Conservation (phyloP, 129 eudicot species). For the Oenanthe sinensis region DNA sequence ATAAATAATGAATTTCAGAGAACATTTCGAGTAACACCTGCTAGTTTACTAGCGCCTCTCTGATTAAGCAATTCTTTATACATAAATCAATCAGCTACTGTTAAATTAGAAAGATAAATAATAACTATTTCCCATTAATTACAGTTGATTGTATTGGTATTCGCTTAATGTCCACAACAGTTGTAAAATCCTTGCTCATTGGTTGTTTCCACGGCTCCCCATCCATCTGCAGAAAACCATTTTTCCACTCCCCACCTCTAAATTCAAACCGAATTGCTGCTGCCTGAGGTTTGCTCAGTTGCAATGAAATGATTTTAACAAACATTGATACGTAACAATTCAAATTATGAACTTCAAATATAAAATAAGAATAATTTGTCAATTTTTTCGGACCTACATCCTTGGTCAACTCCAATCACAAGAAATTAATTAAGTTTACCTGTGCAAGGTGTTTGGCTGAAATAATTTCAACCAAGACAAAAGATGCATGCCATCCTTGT, state of each 20-base stretch:
- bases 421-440: conserved; percentile 23
- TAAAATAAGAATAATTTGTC: not conserved
- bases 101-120: not conserved
- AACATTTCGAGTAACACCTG: not conserved
- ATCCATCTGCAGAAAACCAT: conserved; percentile 70
- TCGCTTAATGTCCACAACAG: conserved; percentile 63
- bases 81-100: not conserved
- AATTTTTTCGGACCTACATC: not conserved
- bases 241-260: conserved; percentile 81
- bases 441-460: conserved; percentile 51
- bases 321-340: not conserved
- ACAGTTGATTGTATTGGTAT: conserved; percentile 60
- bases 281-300: conserved; percentile 33
- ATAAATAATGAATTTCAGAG: not conserved
- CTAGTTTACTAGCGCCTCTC: not conserved
- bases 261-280: conserved; percentile 67
- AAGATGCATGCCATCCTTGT: conserved; percentile 77
- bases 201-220: conserved; percentile 99
- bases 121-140: conserved; percentile 41
- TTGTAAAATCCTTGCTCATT: conserved; percentile 50
- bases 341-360: not conserved
- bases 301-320: not conserved
- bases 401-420: not conserved
- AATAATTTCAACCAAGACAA: conserved; percentile 59
- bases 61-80: not conserved